Evolutionary conservation across 805 yeast species (phyloP).

Genomic region (Huiozyma naganishii): DNA sequence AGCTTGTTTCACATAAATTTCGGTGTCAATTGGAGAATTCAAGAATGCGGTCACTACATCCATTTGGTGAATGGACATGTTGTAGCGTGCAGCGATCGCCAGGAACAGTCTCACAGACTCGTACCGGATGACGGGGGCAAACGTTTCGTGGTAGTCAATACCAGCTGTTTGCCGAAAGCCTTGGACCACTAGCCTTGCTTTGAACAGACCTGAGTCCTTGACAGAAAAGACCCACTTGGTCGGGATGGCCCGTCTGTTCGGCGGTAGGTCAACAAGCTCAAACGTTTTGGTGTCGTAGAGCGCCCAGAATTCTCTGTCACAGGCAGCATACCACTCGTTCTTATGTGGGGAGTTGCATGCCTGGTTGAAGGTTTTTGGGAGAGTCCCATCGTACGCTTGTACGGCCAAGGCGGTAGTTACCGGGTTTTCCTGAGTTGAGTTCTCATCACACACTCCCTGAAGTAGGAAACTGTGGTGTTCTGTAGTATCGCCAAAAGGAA

Average conservation of each 20-base stretch:
- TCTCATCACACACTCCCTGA: no score
- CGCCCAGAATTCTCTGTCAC: conserved; percentile 3
- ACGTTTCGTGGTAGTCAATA: background rate
- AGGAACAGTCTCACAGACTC: background rate
- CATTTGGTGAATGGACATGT: background rate
- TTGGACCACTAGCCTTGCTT: background rate
- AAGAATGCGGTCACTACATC: background rate
- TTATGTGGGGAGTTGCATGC: background rate
- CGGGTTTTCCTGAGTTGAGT: background rate
- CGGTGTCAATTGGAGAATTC: background rate
- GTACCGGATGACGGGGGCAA: background rate
- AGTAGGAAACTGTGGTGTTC: no score
- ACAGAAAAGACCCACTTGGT: background rate
- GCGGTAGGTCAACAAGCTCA: background rate
- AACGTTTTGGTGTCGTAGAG: conserved; percentile 1
- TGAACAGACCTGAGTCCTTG: background rate
- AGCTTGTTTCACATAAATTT: background rate
- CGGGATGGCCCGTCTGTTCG: background rate
- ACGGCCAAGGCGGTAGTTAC: background rate
- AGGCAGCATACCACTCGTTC: conserved; percentile 3
- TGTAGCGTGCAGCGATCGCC: background rate
- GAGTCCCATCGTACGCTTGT: background rate
- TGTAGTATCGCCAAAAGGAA: background rate
- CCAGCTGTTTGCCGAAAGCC: background rate
- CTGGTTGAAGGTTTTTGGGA: no score